These are phyloP conservation scores for Besnoitia besnoiti DNA, from an alignment of 169 alveolate genomes.

Conservation along the genomic window DNA sequence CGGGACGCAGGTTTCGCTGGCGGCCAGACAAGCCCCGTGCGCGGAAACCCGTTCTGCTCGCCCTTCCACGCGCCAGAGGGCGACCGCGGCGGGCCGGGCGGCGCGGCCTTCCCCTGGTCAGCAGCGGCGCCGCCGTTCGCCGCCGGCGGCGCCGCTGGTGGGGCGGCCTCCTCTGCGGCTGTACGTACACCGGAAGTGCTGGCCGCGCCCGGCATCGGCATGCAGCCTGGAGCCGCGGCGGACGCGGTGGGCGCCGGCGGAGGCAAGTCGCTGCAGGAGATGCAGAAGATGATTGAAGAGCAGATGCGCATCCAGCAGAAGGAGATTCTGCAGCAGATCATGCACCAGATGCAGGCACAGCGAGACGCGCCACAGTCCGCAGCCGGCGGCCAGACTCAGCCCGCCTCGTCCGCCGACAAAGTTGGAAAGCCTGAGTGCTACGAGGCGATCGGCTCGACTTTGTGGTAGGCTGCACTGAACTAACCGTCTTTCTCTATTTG, in stretches of 20 bases:
- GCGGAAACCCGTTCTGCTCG: not conserved
- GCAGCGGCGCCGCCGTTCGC: not conserved
- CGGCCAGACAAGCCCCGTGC: not conserved
- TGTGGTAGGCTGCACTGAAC: slow-evolving; percentile 42
- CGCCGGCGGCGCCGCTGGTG: not conserved
- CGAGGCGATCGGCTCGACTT: slow-evolving; percentile 42
- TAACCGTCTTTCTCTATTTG: too few relatives aligned
- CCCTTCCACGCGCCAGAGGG: not conserved
- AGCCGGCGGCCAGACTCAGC: not conserved
- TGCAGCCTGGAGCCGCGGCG: not conserved
- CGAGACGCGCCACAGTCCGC: not conserved
- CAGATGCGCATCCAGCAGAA: slow-evolving; percentile 3
- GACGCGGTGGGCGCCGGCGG: not conserved
- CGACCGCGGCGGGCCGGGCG: not conserved
- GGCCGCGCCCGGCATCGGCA: not conserved
- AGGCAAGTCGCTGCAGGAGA: not conserved
- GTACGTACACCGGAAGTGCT: not conserved
- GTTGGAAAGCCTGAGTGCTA: slow-evolving; percentile 59
- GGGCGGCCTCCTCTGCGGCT: not conserved
- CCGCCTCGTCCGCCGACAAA: not conserved
- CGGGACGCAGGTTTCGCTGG: not conserved
- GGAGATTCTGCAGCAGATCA: not conserved
- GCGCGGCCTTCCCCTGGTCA: not conserved
- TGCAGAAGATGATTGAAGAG: slow-evolving; percentile 19
- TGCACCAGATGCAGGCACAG: slow-evolving; percentile 12